Conservation (phyloP, 495 filamentous ascomycete genomes). For the Penicillium herquei region DNA sequence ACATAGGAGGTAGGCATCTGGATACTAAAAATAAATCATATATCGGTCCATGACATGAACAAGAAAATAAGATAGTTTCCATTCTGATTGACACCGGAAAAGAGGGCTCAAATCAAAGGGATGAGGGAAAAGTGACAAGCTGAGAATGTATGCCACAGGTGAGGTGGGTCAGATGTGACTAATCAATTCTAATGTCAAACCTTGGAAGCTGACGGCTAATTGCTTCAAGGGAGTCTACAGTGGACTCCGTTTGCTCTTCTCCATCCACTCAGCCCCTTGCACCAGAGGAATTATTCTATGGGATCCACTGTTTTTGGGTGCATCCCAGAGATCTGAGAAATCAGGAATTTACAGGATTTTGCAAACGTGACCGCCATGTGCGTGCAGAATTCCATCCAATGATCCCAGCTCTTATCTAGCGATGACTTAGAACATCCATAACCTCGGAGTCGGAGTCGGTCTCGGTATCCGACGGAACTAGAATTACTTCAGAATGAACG, state of each 20-base stretch:
- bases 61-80: too few species aligned
- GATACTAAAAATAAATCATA: too few species aligned
- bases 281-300: background rate
- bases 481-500: background rate
- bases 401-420: background rate
- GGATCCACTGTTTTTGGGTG: too few species aligned
- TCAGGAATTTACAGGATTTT: background rate
- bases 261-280: background rate
- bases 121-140: too few species aligned
- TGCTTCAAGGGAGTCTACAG: background rate
- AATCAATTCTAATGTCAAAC: background rate
- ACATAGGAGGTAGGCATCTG: too few species aligned
- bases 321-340: background rate
- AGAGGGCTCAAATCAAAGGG: too few species aligned
- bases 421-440: background rate
- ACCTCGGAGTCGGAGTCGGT: conserved; percentile 26
- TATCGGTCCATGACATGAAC: too few species aligned
- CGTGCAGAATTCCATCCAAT: conserved; percentile 9
- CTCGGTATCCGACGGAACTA: background rate
- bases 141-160: too few species aligned
- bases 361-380: background rate
- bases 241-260: background rate
- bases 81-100: too few species aligned
- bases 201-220: background rate
- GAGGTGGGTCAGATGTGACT: background rate